These are phyloP conservation scores for Moniliophthora roreri DNA, from an alignment of 1,284 basidiomycete genomes.

Conservation along the genomic window DNA sequence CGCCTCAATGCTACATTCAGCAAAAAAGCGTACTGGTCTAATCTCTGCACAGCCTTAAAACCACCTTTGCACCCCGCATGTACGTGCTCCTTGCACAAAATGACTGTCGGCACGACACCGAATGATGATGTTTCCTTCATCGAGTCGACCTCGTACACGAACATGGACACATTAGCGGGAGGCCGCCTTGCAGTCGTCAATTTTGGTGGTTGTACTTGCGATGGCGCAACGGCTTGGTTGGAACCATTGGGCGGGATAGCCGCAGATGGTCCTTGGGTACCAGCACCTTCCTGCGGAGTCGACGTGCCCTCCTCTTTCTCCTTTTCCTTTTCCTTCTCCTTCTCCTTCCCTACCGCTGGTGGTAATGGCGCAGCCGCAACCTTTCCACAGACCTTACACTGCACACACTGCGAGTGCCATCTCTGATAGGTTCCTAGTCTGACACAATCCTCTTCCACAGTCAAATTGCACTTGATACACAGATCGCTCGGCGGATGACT, in stretches of 20 bases:
- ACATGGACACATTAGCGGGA: constrained; percentile 76
- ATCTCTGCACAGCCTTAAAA: constrained; percentile 88
- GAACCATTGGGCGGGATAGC: constrained; percentile 37
- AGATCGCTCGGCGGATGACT: constrained; percentile 82
- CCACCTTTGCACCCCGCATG: constrained; percentile 66
- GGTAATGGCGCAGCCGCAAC: constrained; percentile 62
- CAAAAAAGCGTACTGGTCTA: constrained; percentile 98
- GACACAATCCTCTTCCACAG: constrained; percentile 97
- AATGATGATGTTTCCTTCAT: constrained; percentile 66
- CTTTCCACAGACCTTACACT: constrained; percentile 81
- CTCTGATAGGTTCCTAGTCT: constrained; percentile 91
- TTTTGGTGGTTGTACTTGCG: constrained; percentile 49
- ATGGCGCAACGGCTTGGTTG: constrained; percentile 26
- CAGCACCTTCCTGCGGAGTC: constrained; percentile 32
- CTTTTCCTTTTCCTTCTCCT: constrained; percentile 48
- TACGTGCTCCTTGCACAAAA: constrained; percentile 81
- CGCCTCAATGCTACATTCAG: constrained; percentile 94
- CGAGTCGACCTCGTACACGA: constrained; percentile 71
- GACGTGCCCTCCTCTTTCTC: constrained; percentile 39
- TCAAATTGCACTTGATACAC: constrained; percentile 85
- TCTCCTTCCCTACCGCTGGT: constrained; percentile 23
- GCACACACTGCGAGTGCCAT: constrained; percentile 94
- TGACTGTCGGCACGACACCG: constrained; percentile 65
- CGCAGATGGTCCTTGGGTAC: constrained; percentile 23
- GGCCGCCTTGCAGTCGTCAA: constrained; percentile 64